Evolutionary conservation across 176 grass and related monocot species (phyloP).

Genomic region (Rhipidocladum racemiflorum): DNA sequence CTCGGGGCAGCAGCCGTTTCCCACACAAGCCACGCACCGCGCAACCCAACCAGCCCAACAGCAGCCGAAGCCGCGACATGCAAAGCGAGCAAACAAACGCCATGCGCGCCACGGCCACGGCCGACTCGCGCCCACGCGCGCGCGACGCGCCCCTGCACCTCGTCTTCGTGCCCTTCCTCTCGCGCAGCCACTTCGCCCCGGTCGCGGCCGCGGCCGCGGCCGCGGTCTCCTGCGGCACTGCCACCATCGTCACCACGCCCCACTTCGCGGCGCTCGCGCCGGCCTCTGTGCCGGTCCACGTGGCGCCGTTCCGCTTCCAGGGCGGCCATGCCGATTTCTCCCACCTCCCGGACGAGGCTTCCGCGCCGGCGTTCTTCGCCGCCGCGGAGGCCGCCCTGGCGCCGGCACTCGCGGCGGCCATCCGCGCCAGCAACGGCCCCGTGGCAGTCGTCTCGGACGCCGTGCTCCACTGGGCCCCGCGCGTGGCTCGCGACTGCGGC

Average conservation of each 20-base stretch:
- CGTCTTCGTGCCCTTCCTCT: constrained; percentile 48
- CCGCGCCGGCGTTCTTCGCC: constrained; percentile 24
- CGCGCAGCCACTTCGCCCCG: constrained; percentile 45
- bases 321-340: constrained; percentile 43
- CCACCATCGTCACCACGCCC: constrained; percentile 32
- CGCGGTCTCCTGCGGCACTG: background rate
- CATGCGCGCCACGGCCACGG: background rate
- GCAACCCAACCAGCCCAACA: background rate
- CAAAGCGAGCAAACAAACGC: background rate
- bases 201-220: constrained; percentile 22
- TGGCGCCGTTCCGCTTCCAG: constrained; percentile 15
- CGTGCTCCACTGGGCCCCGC: constrained; percentile 40
- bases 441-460: constrained; percentile 38
- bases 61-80: background rate
- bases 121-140: background rate
- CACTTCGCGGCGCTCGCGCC: constrained; percentile 34
- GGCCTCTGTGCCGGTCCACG: background rate
- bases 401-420: background rate
- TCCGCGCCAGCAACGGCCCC: background rate
- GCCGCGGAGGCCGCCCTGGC: constrained; percentile 23
- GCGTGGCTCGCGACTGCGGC: constrained; percentile 34
- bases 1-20: background rate
- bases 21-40: no score
- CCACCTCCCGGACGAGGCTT: constrained; percentile 20
- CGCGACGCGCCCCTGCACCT: constrained; percentile 5